Percentiles rank a stretch among this genome's conserved stretches.
phyloP scores from a whole-genome alignment of 2,329 filamentous ascomycete genomes.

The Fusarium xyrophilum region DNA sequence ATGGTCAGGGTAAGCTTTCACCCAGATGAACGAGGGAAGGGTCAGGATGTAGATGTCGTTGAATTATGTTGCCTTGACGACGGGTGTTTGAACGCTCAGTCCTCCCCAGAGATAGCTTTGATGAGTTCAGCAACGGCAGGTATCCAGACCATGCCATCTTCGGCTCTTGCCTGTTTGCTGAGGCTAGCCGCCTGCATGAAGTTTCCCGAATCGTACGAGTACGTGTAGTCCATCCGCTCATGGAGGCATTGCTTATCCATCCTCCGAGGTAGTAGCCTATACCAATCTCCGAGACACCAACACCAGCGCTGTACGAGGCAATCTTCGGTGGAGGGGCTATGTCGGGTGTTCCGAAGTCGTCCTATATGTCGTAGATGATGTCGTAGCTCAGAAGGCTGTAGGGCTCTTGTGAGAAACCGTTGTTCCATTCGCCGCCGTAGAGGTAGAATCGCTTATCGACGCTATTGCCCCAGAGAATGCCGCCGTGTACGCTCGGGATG shows the following conservation, averaged over 20 bases:
- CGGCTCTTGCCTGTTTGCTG: neutral
- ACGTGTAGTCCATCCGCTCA: slow-evolving; percentile 3
- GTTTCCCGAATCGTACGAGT: neutral
- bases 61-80: neutral
- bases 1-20: neutral
- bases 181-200: neutral
- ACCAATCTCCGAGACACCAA: neutral
- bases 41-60: slow-evolving; percentile 2
- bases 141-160: neutral
- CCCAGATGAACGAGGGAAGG: neutral
- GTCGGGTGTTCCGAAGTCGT: neutral
- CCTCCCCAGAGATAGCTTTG: neutral
- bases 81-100: neutral
- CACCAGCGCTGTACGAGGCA: neutral
- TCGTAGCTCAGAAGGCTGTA: neutral
- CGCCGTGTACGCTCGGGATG: neutral
- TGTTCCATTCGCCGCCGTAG: slow-evolving; percentile 1
- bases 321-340: neutral
- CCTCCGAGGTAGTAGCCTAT: neutral
- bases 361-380: neutral
- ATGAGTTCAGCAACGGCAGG: neutral
- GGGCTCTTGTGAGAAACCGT: neutral
- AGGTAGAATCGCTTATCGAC: slow-evolving; percentile 1
- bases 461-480: neutral
- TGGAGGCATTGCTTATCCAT: neutral